A percentile compares a stretch with the other conserved stretches of the same genome.
phyloP scores from a whole-genome alignment of 1,139 yeast species.

The Cylindricascospora bacillispora region DNA sequence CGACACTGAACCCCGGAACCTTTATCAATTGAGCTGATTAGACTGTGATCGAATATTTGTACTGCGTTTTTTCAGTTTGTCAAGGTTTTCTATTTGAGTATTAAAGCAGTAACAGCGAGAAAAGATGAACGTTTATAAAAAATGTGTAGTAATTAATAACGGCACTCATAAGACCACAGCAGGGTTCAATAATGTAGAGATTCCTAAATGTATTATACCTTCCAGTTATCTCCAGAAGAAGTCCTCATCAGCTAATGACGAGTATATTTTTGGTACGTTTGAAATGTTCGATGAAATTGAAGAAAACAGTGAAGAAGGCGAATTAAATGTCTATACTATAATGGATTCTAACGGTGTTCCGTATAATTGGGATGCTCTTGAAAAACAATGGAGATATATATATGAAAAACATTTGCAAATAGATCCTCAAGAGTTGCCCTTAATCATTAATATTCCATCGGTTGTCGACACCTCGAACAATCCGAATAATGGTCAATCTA shows the following conservation, averaged over 20 bases:
- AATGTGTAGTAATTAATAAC: constrained; percentile 49
- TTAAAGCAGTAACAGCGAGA: too few species aligned
- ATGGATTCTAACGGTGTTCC: constrained; percentile 47
- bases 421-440: constrained; percentile 42
- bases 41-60: too few species aligned
- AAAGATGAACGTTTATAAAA: constrained; percentile 10
- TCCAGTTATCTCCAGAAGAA: constrained; percentile 42
- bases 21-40: too few species aligned
- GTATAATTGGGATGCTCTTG: constrained; percentile 52
- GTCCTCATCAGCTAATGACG: constrained; percentile 7
- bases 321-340: constrained; percentile 43
- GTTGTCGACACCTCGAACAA: constrained; percentile 55
- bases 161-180: constrained; percentile 57
- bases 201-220: constrained; percentile 48
- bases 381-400: constrained; percentile 47
- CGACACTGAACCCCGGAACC: too few species aligned
- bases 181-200: constrained; percentile 54
- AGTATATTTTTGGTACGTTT: constrained; percentile 34
- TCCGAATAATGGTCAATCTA: too few species aligned
- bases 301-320: constrained; percentile 27
- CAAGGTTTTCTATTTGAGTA: too few species aligned
- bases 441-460: constrained; percentile 45
- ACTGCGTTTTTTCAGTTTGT: too few species aligned
- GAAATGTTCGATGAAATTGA: constrained; percentile 29
- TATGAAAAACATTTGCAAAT: constrained; percentile 36